Conservation (phyloP, 2,329 filamentous ascomycete species). For the Stachybotrys chartarum region DNA sequence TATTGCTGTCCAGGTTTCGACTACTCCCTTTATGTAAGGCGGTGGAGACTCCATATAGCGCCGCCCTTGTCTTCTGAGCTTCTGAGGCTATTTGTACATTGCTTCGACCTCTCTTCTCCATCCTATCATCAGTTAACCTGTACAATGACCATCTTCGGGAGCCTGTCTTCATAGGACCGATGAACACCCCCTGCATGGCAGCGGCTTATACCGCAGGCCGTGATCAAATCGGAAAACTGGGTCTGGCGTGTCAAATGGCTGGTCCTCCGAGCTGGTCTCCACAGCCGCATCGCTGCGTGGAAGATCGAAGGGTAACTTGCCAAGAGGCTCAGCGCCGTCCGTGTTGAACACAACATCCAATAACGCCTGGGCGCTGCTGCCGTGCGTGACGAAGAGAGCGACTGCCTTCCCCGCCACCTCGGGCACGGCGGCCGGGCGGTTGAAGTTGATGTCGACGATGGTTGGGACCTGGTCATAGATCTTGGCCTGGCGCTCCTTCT, state of each 20-base stretch:
- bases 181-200: no score
- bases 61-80: no score
- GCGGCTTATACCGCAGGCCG: constrained; percentile 25
- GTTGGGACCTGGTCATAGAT: constrained; percentile 31
- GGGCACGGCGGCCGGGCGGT: not conserved
- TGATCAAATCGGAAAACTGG: constrained; percentile 22
- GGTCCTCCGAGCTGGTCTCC: constrained; percentile 18
- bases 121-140: no score
- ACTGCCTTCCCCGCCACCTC: not conserved
- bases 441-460: constrained; percentile 28
- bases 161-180: no score
- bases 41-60: no score
- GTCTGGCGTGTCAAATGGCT: constrained; percentile 18
- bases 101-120: no score
- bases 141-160: no score
- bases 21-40: no score
- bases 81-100: no score
- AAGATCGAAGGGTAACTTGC: constrained; percentile 31
- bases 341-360: constrained; percentile 33
- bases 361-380: constrained; percentile 31
- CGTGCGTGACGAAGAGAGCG: constrained; percentile 32
- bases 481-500: constrained; percentile 16
- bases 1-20: no score
- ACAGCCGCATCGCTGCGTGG: constrained; percentile 36
- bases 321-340: constrained; percentile 22